Conservation (phyloP, 352 stramenopile genomes). For the Nothophytophthora sp. region DNA sequence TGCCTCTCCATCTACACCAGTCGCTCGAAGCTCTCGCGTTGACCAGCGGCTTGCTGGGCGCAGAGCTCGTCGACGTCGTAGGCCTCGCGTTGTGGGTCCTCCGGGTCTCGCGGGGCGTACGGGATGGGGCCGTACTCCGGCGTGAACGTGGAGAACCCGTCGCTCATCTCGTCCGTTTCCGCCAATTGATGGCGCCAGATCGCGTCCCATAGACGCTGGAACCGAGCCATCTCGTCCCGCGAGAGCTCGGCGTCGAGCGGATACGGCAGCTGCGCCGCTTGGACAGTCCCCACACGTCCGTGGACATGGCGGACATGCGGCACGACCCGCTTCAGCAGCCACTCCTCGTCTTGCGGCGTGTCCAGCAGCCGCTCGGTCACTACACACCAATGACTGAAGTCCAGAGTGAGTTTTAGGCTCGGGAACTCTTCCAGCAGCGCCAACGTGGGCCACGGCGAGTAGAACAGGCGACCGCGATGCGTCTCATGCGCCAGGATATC, state of each 20-base stretch:
- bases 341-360: conserved; percentile 36
- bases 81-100: conserved; percentile 28
- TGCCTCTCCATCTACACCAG: neutral
- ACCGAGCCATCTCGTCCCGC: conserved; percentile 36
- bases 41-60: conserved; percentile 29
- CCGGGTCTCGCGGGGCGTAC: conserved; percentile 44
- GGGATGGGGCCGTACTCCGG: conserved; percentile 72
- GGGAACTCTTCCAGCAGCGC: conserved; percentile 62
- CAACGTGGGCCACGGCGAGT: conserved; percentile 70
- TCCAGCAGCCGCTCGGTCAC: conserved; percentile 64
- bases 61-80: conserved; percentile 61
- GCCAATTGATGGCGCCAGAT: conserved; percentile 46
- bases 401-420: conserved; percentile 63
- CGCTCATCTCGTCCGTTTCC: neutral
- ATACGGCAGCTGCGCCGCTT: conserved; percentile 51
- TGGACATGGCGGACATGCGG: conserved; percentile 66
- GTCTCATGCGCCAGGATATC: conserved; percentile 58
- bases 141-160: conserved; percentile 51
- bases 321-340: conserved; percentile 52
- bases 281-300: conserved; percentile 52
- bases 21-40: conserved; percentile 36
- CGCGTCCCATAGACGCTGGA: conserved; percentile 51
- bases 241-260: conserved; percentile 32
- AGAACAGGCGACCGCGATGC: conserved; percentile 65
- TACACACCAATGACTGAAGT: conserved; percentile 72